These are phyloP conservation scores for Fonsecaea monophora DNA, from an alignment of 2,329 filamentous ascomycete species.

Conservation along the genomic window DNA sequence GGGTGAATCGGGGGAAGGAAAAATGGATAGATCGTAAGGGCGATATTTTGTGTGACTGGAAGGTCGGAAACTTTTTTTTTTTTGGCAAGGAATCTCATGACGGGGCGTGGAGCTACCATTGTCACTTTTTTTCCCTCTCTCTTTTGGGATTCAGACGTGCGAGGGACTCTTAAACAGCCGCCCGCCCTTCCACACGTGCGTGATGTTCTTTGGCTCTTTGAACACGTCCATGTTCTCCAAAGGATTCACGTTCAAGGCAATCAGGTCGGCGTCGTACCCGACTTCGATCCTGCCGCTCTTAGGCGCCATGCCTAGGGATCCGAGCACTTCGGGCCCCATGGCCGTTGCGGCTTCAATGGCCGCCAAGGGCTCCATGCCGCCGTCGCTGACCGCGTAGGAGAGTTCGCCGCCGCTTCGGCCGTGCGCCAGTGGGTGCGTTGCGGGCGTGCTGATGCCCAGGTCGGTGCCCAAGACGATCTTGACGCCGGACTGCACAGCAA, in stretches of 20 bases:
- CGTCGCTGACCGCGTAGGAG: slow-evolving; percentile 53
- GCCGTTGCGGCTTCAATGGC: slow-evolving; percentile 61
- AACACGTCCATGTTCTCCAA: slow-evolving; percentile 55
- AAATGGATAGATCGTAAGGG: background rate
- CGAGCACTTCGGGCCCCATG: slow-evolving; percentile 55
- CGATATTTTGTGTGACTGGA: background rate
- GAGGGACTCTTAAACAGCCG: slow-evolving; percentile 32
- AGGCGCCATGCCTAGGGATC: slow-evolving; percentile 52
- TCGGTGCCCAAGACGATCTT: slow-evolving; percentile 59
- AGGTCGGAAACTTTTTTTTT: background rate
- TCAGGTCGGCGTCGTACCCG: slow-evolving; percentile 58
- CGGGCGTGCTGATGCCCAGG: slow-evolving; percentile 49
- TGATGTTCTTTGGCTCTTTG: slow-evolving; percentile 50
- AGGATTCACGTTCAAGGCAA: slow-evolving; percentile 54
- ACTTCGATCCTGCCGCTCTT: slow-evolving; percentile 54
- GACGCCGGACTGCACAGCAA: slow-evolving; percentile 54
- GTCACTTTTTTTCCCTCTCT: background rate
- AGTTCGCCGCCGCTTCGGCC: slow-evolving; percentile 58
- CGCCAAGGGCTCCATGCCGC: slow-evolving; percentile 58
- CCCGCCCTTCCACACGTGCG: slow-evolving; percentile 51
- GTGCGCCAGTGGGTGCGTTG: slow-evolving; percentile 44
- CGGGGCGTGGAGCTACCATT: background rate
- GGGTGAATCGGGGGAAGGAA: background rate
- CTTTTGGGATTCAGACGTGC: background rate
- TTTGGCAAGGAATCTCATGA: background rate